A percentile compares a stretch with the other conserved stretches of the same genome.
Evolutionary conservation across 352 stramenopile species (phyloP).

Genomic region (Globisporangium parvum): DNA sequence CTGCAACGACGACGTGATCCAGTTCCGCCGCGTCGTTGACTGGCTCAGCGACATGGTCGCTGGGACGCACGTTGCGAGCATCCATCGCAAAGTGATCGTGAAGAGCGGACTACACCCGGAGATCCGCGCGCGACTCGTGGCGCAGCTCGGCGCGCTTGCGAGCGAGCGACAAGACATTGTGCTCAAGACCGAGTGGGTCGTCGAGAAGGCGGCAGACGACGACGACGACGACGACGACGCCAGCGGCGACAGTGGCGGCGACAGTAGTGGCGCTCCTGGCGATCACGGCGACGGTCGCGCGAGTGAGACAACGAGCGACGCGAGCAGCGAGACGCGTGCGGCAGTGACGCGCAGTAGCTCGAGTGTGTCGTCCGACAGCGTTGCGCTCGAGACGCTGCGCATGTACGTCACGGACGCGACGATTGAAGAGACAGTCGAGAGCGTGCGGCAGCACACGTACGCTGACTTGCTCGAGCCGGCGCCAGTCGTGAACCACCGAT

Average conservation of each 20-base stretch:
- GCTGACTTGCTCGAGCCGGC: conserved; percentile 28
- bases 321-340: background rate
- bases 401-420: conserved; percentile 54
- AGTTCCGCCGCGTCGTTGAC: conserved; percentile 62
- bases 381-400: conserved; percentile 49
- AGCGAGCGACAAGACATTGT: conserved; percentile 53
- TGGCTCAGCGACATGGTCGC: conserved; percentile 66
- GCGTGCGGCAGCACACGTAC: conserved; percentile 17
- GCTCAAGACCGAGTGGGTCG: conserved; percentile 69
- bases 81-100: conserved; percentile 64
- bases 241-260: conserved; percentile 11
- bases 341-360: conserved; percentile 7
- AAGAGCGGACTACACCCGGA: conserved; percentile 70
- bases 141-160: conserved; percentile 49
- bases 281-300: too few species aligned
- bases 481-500: conserved; percentile 4
- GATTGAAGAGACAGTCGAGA: conserved; percentile 17
- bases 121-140: conserved; percentile 58
- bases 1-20: conserved; percentile 59
- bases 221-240: conserved; percentile 20
- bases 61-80: conserved; percentile 34
- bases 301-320: background rate
- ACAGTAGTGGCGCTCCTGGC: too few species aligned
- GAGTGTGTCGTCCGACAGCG: conserved; percentile 1
- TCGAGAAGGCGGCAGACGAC: conserved; percentile 32